Evolutionary conservation across 2,329 filamentous ascomycete species (phyloP).

Genomic region (Cadophora sp.): DNA sequence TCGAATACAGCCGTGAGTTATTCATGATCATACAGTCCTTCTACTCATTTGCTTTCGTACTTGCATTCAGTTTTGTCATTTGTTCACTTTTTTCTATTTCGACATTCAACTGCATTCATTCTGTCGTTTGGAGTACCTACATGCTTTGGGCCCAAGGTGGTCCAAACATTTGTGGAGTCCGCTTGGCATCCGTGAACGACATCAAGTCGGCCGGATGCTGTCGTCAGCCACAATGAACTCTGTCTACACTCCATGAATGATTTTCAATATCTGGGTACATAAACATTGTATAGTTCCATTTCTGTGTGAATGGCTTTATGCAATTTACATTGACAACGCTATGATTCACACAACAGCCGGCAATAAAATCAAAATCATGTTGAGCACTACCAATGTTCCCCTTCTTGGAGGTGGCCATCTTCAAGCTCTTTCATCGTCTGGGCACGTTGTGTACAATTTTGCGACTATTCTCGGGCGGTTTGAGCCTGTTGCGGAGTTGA

Average conservation of each 20-base stretch:
- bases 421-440: background rate
- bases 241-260: too few relatives aligned
- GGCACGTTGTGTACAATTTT: background rate
- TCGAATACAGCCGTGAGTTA: constrained; percentile 34
- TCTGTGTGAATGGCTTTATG: background rate
- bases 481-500: background rate
- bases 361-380: background rate
- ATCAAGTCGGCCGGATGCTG: background rate
- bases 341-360: background rate
- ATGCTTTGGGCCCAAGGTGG: constrained; percentile 11
- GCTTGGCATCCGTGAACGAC: background rate
- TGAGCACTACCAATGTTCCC: background rate
- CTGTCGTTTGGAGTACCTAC: background rate
- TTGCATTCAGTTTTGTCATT: background rate
- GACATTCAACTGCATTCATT: background rate
- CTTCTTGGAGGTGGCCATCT: background rate
- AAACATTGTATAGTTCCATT: background rate
- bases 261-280: background rate
- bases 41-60: background rate
- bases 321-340: background rate
- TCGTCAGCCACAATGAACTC: background rate
- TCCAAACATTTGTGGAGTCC: background rate
- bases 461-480: background rate
- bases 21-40: background rate
- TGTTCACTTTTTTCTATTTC: constrained; percentile 1